Percentiles rank a stretch among this genome's conserved stretches.
Conservation (phyloP, 148 eudicot genomes). For the Nyssa sinensis region DNA sequence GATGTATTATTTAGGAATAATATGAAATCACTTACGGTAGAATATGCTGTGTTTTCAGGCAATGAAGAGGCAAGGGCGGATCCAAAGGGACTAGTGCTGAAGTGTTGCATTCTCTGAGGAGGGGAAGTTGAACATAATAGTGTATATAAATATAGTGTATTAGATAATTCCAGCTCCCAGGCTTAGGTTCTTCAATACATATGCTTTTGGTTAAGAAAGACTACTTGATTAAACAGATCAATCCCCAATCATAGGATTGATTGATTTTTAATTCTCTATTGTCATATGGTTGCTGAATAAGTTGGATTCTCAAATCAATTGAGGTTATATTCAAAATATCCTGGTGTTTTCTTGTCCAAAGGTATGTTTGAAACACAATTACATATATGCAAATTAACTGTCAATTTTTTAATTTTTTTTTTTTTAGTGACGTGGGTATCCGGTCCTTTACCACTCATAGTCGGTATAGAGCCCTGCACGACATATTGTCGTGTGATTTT, state of each 20-base stretch:
- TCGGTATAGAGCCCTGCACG: no score
- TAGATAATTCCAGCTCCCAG: background rate
- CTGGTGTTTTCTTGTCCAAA: background rate
- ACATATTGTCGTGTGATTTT: no score
- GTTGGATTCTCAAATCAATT: background rate
- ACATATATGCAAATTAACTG: no score
- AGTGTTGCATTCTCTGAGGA: constrained; percentile 40
- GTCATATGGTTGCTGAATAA: background rate
- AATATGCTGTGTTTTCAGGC: constrained; percentile 29
- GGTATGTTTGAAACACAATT: no score
- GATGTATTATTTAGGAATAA: background rate
- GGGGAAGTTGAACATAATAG: background rate
- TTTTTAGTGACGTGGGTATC: no score
- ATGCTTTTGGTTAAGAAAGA: constrained; percentile 8
- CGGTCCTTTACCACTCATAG: no score
- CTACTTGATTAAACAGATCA: background rate
- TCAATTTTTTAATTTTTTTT: no score
- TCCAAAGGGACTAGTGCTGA: constrained; percentile 39
- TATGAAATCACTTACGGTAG: background rate
- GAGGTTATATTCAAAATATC: background rate
- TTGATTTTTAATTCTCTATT: background rate
- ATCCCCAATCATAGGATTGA: constrained; percentile 2
- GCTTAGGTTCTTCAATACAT: background rate
- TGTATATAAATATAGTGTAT: constrained; percentile 8
- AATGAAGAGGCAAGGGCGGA: constrained; percentile 53